Base-by-base conservation (phyloP, 371 early-diverging fungal genomes). In the Syncephalastrum monosporum region DNA sequence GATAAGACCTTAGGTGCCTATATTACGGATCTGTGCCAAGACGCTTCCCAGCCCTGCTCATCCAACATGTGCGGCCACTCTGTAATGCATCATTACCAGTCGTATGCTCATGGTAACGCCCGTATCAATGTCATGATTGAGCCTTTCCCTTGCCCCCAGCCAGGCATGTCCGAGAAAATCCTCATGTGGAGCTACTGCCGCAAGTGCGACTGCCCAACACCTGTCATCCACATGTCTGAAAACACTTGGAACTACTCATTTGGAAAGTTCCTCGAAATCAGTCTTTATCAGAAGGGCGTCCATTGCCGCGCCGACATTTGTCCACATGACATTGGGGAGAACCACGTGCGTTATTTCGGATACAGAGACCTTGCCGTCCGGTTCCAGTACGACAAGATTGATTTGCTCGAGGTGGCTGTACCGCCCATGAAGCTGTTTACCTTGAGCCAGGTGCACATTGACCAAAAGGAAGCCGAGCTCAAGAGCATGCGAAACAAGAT, bases 231-330 rank as follows among this genome's bases (percentile, higher is more conserved):
- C 15, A 90, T 98, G 86, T 90, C 95, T 0, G 91, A 91, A 38
- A 93, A 93, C 50, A 86, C 95, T 13, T 94, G 93, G 91, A 90
- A 89, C 53, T 94, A 91, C 58, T 97, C 97, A 7, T 95, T 97
- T 79, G 99, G 97, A 42, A 97, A 97, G 74, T 98, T 91, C 63
- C 69, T 98, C 16, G 99, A 98, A 70, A 76, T 94, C 0, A 82
- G 88, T 3, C 89, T 94, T 27, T 96, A 97, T 71, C 88, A 88
- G 57, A 74, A 75, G 14, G 76, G 77, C n/a, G 61, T 91, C 1
- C 75, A 61, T 29, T 87, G 90, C 43, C 82, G 91, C 12, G 87
- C 91, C 13, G 81, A 83, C 57, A 74, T 88, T 7, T 98, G 99
- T 61, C 79, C 83, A 0, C 98, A 98, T 62, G 89, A 91, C 51